Evolutionary conservation across 2,329 filamentous ascomycete species (phyloP), one percentile per base, ranked within the genome.

Genomic region (Fusarium newnesense): DNA sequence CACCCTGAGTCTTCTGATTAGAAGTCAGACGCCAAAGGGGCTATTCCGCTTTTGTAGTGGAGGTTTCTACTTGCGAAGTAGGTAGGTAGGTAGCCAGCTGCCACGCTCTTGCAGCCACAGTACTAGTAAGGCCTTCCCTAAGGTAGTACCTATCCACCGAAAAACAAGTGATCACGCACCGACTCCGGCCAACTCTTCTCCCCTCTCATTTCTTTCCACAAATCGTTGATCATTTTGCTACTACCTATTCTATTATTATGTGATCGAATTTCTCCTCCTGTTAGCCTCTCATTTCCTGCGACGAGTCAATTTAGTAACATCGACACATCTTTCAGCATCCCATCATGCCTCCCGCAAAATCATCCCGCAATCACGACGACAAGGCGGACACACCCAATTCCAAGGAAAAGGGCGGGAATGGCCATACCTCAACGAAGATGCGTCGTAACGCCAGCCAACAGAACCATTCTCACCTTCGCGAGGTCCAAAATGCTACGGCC

Each of bases 371-470:
- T 71, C 83, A 85, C 77, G 85, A 87, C 75, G 85, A 87, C 72
- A 87, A 87, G 76, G 65, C 80, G 58, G 85, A 87, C 62, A 75
- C 78, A 49, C 75, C 79, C 64, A 77, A 78, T 64, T 52, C 76
- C n/a, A 86, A 87, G 76, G 84, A 87, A 67, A 87, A 86, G 79
- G 83, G 81, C 67, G 81, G 81, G 58, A 79, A 79, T 63, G 83
- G 83, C 21, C 80, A 84, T 60, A 78, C 84, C 21, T 86, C 87
- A 60, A 84, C 86, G 67, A 90, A 90, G 79, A 84, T 89, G 81
- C 87, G 87, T 60, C 85, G 88, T 42, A 85, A 85, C 21, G 87
- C 85, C 62, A 89, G 86, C 79, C 86, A 86, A 62, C 84, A 84
- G 18, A 87, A 85, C 46, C 83, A 85, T 24, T 85, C 81, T 37